Base-by-base conservation (phyloP, 2,329 filamentous ascomycete species). In the Magnaporthiopsis incrustans region DNA sequence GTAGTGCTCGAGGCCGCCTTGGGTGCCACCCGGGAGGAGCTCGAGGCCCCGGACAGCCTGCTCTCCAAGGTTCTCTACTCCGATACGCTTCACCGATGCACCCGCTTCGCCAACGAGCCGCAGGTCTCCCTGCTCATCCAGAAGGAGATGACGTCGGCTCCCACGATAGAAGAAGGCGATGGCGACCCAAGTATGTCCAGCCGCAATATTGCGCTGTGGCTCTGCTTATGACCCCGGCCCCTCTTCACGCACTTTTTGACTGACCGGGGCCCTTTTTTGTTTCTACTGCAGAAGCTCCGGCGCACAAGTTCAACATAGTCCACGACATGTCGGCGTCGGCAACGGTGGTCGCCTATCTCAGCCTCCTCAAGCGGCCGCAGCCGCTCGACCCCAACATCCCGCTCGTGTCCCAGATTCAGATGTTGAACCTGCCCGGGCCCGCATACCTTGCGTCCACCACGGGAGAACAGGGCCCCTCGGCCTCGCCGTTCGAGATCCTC, bases 91-190 rank as follows among this genome's bases (percentile, higher is more conserved):
- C 88, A 92, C 73, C 86, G 92, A 79, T 97, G 94, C 77, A 87
- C 87, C 69, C 89, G 93, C 71, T 98, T 98, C 77, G 92, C 92
- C 65, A 87, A 88, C 67, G 96, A 99, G 77, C 83, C 89, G 65
- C 92, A 97, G 78, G 87, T 89, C 67, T 92, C 90, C 64, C 81
- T 99, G 67, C 98, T 98, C 77, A 89, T 97, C 67, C 90, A 95
- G 74, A 97, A 97, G 78, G 91, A 94, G 73, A 74, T 88, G 68
- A 77, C 59, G 63, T 79, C 82, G 67, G 80, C 81, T 15, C 80
- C 83, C 61, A 75, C 82, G 64, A 72, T 79, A 57, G 78, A 83
- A 64, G 81, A 85, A 67, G 82, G 79, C 59, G 70, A 33, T 18
- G 77, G 78, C 64, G 75, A 77, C 66, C 70, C 77, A 69, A 73